These are phyloP conservation scores for Mycena leptocephala DNA, from an alignment of 768 basidiomycete species.

Conservation along the genomic window DNA sequence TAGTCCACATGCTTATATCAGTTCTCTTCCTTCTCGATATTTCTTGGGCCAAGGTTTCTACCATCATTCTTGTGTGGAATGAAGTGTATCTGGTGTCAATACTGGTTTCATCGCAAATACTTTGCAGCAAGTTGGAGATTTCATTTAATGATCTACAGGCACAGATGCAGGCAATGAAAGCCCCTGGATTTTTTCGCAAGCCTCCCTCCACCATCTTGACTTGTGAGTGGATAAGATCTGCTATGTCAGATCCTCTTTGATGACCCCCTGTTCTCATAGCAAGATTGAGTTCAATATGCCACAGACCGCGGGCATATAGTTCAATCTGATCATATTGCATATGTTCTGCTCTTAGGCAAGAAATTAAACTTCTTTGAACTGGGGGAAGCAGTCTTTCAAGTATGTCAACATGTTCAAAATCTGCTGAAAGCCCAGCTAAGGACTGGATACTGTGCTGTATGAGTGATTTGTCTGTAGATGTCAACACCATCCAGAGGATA, in stretches of 20 bases:
- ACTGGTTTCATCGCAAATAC: slow-evolving; percentile 6
- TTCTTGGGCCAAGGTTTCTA: slow-evolving; percentile 25
- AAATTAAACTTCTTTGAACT: slow-evolving; percentile 16
- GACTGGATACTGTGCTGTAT: slow-evolving; percentile 21
- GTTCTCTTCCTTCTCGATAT: slow-evolving; percentile 23
- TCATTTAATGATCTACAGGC: slow-evolving; percentile 25
- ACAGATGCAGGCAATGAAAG: slow-evolving; percentile 29
- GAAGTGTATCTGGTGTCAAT: slow-evolving; percentile 1
- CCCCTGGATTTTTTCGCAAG: slow-evolving; percentile 2
- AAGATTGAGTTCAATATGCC: slow-evolving; percentile 27
- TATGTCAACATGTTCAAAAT: slow-evolving; percentile 19
- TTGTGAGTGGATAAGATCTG: slow-evolving; percentile 22
- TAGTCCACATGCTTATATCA: slow-evolving; percentile 29
- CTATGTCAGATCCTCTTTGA: slow-evolving; percentile 14
- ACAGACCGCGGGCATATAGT: slow-evolving; percentile 24
- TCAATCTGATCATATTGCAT: slow-evolving; percentile 18
- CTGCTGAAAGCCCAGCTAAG: slow-evolving; percentile 25
- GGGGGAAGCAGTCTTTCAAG: slow-evolving; percentile 12
- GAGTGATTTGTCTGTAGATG: slow-evolving; percentile 26
- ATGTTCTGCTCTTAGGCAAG: slow-evolving; percentile 8
- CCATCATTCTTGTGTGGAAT: slow-evolving; percentile 24
- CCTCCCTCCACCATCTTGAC: slow-evolving; percentile 13
- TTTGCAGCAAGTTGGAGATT: slow-evolving; percentile 14
- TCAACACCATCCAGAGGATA: slow-evolving; percentile 18
- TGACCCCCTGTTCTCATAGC: slow-evolving; percentile 11